Percentiles rank a stretch among this genome's conserved stretches.
phyloP scores from a whole-genome alignment of 805 yeast genomes.

The Candida suzukii region DNA sequence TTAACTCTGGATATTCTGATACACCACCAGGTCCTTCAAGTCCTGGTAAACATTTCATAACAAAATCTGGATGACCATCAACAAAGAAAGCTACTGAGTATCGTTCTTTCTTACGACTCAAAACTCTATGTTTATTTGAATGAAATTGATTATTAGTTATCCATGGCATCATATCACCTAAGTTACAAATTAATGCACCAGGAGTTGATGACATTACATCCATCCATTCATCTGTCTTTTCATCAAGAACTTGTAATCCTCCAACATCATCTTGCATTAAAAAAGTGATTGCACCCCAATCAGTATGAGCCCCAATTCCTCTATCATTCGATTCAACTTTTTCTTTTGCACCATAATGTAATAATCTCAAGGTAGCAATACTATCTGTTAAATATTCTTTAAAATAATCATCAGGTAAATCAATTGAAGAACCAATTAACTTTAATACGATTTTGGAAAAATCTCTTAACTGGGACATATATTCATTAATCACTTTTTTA shows the following conservation, averaged over 20 bases:
- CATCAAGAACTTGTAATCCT: conserved; percentile 31
- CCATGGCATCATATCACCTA: conserved; percentile 32
- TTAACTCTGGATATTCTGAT: conserved; percentile 13
- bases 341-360: conserved; percentile 28
- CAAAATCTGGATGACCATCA: conserved; percentile 11
- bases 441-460: conserved; percentile 18
- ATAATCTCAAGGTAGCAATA: conserved; percentile 22
- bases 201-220: conserved; percentile 21
- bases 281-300: conserved; percentile 29
- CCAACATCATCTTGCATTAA: conserved; percentile 28
- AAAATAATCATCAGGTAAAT: conserved; percentile 21
- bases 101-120: conserved; percentile 21
- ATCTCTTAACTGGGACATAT: conserved; percentile 7
- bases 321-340: conserved; percentile 20
- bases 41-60: conserved; percentile 16
- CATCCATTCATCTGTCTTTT: conserved; percentile 22
- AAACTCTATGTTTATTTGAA: conserved; percentile 34
- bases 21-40: conserved; percentile 8
- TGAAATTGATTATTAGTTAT: conserved; percentile 30
- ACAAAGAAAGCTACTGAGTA: conserved; percentile 25
- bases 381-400: conserved; percentile 17
- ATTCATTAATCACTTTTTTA: conserved; percentile 10
- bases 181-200: conserved; percentile 29
- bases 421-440: conserved; percentile 24
- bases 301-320: conserved; percentile 35